These are phyloP conservation scores for Talaromyces amestolkiae DNA, from an alignment of 2,329 filamentous ascomycete genomes.

Conservation along the genomic window DNA sequence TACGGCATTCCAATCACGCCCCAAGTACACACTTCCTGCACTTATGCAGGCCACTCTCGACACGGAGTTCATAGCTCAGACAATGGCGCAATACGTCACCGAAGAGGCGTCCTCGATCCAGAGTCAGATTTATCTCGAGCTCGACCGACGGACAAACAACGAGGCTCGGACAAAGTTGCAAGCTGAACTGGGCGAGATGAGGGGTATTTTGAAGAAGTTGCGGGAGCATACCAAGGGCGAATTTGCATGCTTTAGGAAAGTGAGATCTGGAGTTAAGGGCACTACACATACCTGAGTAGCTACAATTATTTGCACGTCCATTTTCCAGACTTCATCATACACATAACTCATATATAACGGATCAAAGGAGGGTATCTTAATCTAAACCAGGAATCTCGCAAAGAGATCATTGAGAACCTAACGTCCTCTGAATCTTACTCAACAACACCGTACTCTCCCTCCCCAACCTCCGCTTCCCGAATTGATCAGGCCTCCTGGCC, in stretches of 20 bases:
- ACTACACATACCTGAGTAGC: neutral
- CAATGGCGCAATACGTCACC: conserved; percentile 83
- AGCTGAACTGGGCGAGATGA: conserved; percentile 84
- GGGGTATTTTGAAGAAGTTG: conserved; percentile 77
- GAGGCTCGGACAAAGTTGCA: conserved; percentile 77
- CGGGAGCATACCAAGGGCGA: conserved; percentile 78
- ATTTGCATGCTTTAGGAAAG: conserved; percentile 79
- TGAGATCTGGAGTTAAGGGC: conserved; percentile 37
- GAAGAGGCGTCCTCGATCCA: conserved; percentile 78
- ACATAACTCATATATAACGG: neutral
- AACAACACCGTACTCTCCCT: conserved; percentile 75
- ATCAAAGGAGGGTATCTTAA: conserved; percentile 14
- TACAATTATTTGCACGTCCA: neutral
- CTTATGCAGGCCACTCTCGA: conserved; percentile 97
- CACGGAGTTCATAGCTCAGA: conserved; percentile 95
- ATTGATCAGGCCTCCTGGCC: conserved; percentile 59
- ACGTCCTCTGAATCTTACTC: conserved; percentile 72
- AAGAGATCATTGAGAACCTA: conserved; percentile 44
- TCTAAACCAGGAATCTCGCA: neutral
- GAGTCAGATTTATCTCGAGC: conserved; percentile 84
- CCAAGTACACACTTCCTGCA: conserved; percentile 70
- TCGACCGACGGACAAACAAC: conserved; percentile 86
- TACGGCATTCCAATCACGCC: conserved; percentile 67
- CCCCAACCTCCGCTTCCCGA: conserved; percentile 76
- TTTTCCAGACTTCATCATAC: neutral